A percentile compares a stretch with the other conserved stretches of the same genome.
Conservation (phyloP, 257 asterid species). For the Solanum commersonii region DNA sequence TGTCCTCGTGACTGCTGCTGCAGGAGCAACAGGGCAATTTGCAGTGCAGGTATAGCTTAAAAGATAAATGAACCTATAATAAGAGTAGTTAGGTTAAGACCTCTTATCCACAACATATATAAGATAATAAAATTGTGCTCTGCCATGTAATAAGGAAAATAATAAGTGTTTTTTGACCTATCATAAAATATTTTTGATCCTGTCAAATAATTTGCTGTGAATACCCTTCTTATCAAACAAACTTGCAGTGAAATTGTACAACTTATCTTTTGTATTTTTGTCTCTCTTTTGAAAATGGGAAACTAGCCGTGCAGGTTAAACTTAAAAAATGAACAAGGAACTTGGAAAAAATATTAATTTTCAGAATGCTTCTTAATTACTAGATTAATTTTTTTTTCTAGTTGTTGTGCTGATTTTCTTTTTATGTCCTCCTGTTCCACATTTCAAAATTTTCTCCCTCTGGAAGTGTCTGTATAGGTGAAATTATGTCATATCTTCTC, state of each 20-base stretch:
- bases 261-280: neutral
- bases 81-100: neutral
- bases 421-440: neutral
- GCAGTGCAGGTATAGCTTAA: conserved; percentile 76
- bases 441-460: neutral
- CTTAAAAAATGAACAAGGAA: neutral
- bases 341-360: neutral
- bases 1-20: conserved; percentile 97
- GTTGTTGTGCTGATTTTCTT: neutral
- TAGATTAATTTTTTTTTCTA: neutral
- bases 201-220: neutral
- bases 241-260: neutral
- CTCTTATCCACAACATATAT: neutral
- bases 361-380: neutral
- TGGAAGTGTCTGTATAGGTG: neutral
- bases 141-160: neutral
- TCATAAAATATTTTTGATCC: neutral
- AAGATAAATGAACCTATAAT: neutral
- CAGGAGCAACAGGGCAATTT: conserved; percentile 98
- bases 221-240: neutral
- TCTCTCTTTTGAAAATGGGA: neutral
- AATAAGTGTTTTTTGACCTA: neutral
- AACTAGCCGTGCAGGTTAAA: neutral
- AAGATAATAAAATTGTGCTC: neutral
- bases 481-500: neutral